phyloP scores from a whole-genome alignment of 2,329 filamentous ascomycete species.

The Purpureocillium lavendulum region DNA sequence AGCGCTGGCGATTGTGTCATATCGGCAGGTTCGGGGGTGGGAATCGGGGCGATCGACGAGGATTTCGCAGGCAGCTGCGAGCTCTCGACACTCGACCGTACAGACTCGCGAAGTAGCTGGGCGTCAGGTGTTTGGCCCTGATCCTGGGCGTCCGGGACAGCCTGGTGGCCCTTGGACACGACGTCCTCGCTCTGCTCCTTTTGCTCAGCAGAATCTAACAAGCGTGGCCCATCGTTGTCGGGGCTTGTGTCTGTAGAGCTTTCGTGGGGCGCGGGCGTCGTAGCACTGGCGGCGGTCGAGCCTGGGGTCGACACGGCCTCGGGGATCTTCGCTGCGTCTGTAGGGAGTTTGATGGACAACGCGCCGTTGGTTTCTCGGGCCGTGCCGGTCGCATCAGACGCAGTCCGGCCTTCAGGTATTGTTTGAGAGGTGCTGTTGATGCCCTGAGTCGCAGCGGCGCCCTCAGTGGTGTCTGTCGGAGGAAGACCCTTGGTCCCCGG shows the following conservation, averaged over 20 bases:
- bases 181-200: slow-evolving; percentile 25
- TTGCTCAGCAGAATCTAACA: slow-evolving; percentile 39
- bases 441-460: too few species aligned
- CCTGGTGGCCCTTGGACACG: background rate
- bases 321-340: slow-evolving; percentile 25
- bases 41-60: background rate
- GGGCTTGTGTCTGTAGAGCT: slow-evolving; percentile 68
- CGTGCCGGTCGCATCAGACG: background rate
- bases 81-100: slow-evolving; percentile 18
- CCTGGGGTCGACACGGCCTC: slow-evolving; percentile 46
- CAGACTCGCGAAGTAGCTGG: slow-evolving; percentile 35
- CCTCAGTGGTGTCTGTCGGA: slow-evolving; percentile 6
- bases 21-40: slow-evolving; percentile 1
- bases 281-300: slow-evolving; percentile 66
- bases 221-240: slow-evolving; percentile 56
- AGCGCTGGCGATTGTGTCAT: too few species aligned
- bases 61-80: slow-evolving; percentile 7
- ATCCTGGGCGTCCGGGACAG: slow-evolving; percentile 1
- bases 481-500: slow-evolving; percentile 21
- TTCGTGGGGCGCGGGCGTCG: slow-evolving; percentile 61
- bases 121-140: slow-evolving; percentile 27
- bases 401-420: too few species aligned
- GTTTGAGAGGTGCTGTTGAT: too few species aligned
- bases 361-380: background rate
- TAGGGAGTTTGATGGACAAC: slow-evolving; percentile 23